These are phyloP conservation scores for Buddleja alternifolia DNA, from an alignment of 257 asterid genomes.

Conservation along the genomic window DNA sequence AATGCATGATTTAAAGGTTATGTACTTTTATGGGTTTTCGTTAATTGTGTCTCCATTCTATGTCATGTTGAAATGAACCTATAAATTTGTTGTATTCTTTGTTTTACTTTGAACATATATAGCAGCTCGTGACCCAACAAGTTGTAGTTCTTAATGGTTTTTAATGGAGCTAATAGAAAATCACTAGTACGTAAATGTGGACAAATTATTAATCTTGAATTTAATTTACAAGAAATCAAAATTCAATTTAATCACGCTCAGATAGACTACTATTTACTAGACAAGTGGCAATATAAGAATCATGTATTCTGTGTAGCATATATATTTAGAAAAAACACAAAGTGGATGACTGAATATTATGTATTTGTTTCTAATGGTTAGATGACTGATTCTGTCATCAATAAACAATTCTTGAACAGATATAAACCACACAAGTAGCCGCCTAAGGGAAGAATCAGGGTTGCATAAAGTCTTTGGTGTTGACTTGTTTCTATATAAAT, in stretches of 20 bases:
- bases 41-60: no score
- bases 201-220: background rate
- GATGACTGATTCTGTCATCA: background rate
- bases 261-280: background rate
- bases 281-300: conserved; percentile 31
- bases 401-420: conserved; percentile 12
- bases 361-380: no score
- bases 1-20: no score
- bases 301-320: conserved; percentile 2
- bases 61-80: background rate
- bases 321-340: background rate
- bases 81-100: conserved; percentile 9
- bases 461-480: conserved; percentile 23
- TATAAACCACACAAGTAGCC: conserved; percentile 21
- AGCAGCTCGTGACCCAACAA: conserved; percentile 35
- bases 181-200: background rate
- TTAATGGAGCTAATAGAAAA: background rate
- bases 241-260: conserved; percentile 1
- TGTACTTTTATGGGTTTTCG: no score
- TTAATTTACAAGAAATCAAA: background rate
- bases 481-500: conserved; percentile 27
- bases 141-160: conserved; percentile 21
- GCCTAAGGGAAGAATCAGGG: background rate
- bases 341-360: background rate
- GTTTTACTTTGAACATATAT: conserved; percentile 1